Percentiles rank a stretch among this genome's conserved stretches.
Evolutionary conservation across 129 eudicot genomes (phyloP).

Genomic region (Dittrichia graveolens): DNA sequence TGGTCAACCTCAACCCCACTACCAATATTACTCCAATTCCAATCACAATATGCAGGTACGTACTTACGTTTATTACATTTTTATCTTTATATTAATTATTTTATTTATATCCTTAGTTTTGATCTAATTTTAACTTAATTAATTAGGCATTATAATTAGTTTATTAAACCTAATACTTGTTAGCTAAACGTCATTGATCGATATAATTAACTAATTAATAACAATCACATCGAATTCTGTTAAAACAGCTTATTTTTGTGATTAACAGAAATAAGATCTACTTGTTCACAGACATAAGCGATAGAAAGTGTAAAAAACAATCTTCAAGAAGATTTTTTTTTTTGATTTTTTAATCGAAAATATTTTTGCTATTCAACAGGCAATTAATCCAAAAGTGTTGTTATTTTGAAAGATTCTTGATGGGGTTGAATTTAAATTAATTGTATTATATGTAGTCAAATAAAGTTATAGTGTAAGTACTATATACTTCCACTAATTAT

Average conservation of each 20-base stretch:
- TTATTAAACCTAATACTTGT: not conserved
- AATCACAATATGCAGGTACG: slow-evolving; percentile 54
- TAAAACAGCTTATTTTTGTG: too few species aligned
- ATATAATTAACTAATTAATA: too few species aligned
- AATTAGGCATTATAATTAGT: too few species aligned
- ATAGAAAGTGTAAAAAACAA: too few species aligned
- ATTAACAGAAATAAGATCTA: too few species aligned
- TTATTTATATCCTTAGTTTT: too few species aligned
- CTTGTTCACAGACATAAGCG: too few species aligned
- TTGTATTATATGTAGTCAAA: slow-evolving; percentile 23
- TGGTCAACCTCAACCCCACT: slow-evolving; percentile 45
- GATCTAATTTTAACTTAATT: too few species aligned
- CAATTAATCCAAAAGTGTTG: not conserved
- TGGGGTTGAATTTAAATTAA: not conserved
- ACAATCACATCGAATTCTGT: too few species aligned
- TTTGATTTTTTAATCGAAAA: not conserved
- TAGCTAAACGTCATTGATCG: too few species aligned
- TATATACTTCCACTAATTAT: slow-evolving; percentile 31
- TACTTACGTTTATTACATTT: not conserved
- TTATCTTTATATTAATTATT: not conserved
- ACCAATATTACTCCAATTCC: slow-evolving; percentile 37
- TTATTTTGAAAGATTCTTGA: not conserved
- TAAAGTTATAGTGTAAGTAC: slow-evolving; percentile 31
- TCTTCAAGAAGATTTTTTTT: too few species aligned
- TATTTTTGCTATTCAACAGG: not conserved